phyloP scores from a whole-genome alignment of 2,329 filamentous ascomycete species.

The Penicillium sp. region DNA sequence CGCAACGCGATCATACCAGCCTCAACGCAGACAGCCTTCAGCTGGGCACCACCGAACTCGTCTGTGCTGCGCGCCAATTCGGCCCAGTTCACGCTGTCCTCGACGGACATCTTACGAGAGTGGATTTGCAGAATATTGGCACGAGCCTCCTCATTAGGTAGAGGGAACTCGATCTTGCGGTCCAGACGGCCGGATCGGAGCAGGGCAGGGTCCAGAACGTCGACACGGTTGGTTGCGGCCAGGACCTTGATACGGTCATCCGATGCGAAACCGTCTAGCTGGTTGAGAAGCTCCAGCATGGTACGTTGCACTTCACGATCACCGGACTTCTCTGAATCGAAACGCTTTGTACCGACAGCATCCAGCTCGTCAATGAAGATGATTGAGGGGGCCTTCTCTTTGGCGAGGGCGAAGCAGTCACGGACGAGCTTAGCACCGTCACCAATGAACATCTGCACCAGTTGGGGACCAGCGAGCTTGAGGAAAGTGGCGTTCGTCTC shows the following conservation, averaged over 20 bases:
- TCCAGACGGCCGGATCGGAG: conserved; percentile 90
- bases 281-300: conserved; percentile 98
- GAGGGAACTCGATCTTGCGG: conserved; percentile 96
- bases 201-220: conserved; percentile 88
- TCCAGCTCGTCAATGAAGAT: conserved; percentile 99
- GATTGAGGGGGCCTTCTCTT: conserved; percentile 98
- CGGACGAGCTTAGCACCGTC: conserved; percentile 97
- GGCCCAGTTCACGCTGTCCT: conserved; percentile 90
- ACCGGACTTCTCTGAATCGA: conserved; percentile 97
- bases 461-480: conserved; percentile 94
- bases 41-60: conserved; percentile 95
- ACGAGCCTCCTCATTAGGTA: conserved; percentile 96
- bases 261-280: conserved; percentile 95
- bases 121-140: conserved; percentile 98
- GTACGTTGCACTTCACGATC: conserved; percentile 97
- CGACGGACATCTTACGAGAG: conserved; percentile 96
- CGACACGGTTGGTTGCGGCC: conserved; percentile 90
- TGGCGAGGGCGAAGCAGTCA: conserved; percentile 95
- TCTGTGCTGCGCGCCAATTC: conserved; percentile 96
- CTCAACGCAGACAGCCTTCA: conserved; percentile 98
- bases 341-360: conserved; percentile 97
- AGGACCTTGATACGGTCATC: conserved; percentile 97
- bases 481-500: conserved; percentile 99
- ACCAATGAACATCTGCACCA: conserved; percentile 99
- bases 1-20: conserved; percentile 98